Conservation (phyloP, 768 basidiomycete species). For the Lactarius psammicola region DNA sequence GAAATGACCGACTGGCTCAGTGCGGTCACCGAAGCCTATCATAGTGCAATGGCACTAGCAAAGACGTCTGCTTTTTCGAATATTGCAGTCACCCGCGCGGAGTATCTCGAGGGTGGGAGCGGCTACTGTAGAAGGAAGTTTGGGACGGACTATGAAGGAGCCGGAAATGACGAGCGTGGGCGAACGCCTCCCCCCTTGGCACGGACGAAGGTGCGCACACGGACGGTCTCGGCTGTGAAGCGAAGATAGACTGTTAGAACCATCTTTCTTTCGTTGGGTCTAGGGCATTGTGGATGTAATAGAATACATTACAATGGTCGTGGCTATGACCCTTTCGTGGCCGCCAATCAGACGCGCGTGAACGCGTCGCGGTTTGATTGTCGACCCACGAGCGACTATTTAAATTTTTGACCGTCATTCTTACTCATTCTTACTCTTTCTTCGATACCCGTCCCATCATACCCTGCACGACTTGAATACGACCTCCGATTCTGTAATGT, state of each 20-base stretch:
- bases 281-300: slow-evolving; percentile 14
- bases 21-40: slow-evolving; percentile 65
- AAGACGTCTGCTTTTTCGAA: slow-evolving; percentile 49
- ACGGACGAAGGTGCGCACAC: slow-evolving; percentile 18
- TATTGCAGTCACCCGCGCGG: slow-evolving; percentile 66
- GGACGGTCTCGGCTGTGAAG: slow-evolving; percentile 28
- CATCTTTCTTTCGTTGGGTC: background rate
- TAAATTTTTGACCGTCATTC: slow-evolving; percentile 8
- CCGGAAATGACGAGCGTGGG: slow-evolving; percentile 15
- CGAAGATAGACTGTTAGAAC: slow-evolving; percentile 18
- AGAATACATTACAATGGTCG: background rate
- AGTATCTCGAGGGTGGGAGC: slow-evolving; percentile 84
- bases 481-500: background rate
- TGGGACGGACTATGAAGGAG: slow-evolving; percentile 29
- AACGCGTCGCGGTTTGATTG: slow-evolving; percentile 28
- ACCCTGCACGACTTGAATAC: slow-evolving; percentile 17
- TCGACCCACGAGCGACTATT: slow-evolving; percentile 16
- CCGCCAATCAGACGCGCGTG: slow-evolving; percentile 13
- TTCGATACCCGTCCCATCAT: slow-evolving; percentile 21
- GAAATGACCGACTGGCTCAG: slow-evolving; percentile 37
- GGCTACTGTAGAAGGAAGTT: slow-evolving; percentile 75
- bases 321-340: background rate
- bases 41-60: slow-evolving; percentile 58
- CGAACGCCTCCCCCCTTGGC: slow-evolving; percentile 12
- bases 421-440: slow-evolving; percentile 2